Percentiles rank a stretch among this genome's conserved stretches.
Conservation (phyloP, 2,329 filamentous ascomycete genomes). For the Trichoderma koningii region DNA sequence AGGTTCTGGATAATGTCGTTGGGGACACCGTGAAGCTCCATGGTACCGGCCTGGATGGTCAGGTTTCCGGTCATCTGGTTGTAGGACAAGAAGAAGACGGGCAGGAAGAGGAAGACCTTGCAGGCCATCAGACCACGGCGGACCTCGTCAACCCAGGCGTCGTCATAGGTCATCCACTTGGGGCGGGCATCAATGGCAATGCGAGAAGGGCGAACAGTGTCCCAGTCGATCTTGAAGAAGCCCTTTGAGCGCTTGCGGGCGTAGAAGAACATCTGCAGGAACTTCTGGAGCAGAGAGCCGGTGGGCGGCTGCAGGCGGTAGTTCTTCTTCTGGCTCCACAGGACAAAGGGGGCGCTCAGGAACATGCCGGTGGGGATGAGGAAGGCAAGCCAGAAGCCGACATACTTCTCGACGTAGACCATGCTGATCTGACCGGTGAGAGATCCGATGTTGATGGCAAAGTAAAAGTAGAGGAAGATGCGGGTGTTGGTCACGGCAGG, state of each 20-base stretch:
- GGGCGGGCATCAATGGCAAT: constrained; percentile 60
- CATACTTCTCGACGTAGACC: constrained; percentile 74
- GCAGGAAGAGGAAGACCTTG: constrained; percentile 71
- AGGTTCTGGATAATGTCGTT: constrained; percentile 79
- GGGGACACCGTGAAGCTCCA: constrained; percentile 69
- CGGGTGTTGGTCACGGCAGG: constrained; percentile 68
- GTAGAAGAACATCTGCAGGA: constrained; percentile 60
- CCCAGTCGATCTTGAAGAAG: constrained; percentile 69
- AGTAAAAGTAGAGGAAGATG: constrained; percentile 65
- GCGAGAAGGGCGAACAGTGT: constrained; percentile 66
- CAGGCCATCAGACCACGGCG: constrained; percentile 69
- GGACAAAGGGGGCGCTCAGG: constrained; percentile 61
- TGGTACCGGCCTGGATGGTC: constrained; percentile 64
- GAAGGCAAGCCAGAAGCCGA: constrained; percentile 74
- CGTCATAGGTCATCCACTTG: constrained; percentile 78
- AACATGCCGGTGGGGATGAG: constrained; percentile 68
- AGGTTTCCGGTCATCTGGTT: constrained; percentile 64
- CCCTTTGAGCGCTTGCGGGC: constrained; percentile 66
- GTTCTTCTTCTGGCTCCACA: constrained; percentile 59
- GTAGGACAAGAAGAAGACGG: constrained; percentile 62
- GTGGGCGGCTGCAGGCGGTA: constrained; percentile 68
- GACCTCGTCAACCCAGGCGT: constrained; percentile 80
- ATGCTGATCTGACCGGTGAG: constrained; percentile 59
- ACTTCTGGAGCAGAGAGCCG: constrained; percentile 71
- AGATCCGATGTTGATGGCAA: constrained; percentile 64